Percentiles rank a stretch among this genome's conserved stretches.
These are phyloP conservation scores for Tetrahymena thermophila DNA, from an alignment of 73 alveolate genomes.

Conservation along the genomic window DNA sequence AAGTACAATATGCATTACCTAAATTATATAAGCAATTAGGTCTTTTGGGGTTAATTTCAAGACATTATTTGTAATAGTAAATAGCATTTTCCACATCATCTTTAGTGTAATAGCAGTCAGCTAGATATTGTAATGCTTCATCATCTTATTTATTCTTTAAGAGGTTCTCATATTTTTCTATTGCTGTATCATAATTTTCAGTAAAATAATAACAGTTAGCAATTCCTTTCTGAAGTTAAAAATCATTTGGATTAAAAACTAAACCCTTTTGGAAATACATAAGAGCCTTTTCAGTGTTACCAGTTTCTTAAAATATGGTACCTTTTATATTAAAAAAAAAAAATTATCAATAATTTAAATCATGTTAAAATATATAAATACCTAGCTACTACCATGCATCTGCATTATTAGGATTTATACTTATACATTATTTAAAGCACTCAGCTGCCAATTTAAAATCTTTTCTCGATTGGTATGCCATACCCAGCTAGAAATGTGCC, in stretches of 20 bases:
- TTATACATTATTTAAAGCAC: constrained; percentile 58
- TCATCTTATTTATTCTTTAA: constrained; percentile 38
- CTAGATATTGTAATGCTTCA: constrained; percentile 64
- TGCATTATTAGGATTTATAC: constrained; percentile 35
- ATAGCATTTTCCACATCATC: constrained; percentile 54
- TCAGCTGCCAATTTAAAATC: constrained; percentile 56
- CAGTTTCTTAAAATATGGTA: constrained; percentile 53
- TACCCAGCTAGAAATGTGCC: constrained; percentile 50
- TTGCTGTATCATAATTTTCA: constrained; percentile 44
- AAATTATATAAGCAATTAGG: constrained; percentile 55
- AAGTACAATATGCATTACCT: constrained; percentile 64
- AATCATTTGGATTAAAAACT: constrained; percentile 37
- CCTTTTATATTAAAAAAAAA: constrained; percentile 43
- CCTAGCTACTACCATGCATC: constrained; percentile 55
- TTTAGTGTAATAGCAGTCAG: constrained; percentile 49
- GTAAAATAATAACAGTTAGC: constrained; percentile 58
- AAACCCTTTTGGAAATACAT: constrained; percentile 53
- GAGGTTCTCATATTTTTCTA: constrained; percentile 43
- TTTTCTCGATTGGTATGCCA: constrained; percentile 40
- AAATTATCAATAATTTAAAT: constrained; percentile 23
- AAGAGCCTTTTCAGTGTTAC: constrained; percentile 51
- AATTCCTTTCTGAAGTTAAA: constrained; percentile 53
- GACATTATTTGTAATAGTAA: constrained; percentile 44
- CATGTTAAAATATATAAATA: constrained; percentile 28
- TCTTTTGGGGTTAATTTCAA: constrained; percentile 49